Evolutionary conservation across 805 yeast species (phyloP).

Genomic region (Metschnikowia anglica): DNA sequence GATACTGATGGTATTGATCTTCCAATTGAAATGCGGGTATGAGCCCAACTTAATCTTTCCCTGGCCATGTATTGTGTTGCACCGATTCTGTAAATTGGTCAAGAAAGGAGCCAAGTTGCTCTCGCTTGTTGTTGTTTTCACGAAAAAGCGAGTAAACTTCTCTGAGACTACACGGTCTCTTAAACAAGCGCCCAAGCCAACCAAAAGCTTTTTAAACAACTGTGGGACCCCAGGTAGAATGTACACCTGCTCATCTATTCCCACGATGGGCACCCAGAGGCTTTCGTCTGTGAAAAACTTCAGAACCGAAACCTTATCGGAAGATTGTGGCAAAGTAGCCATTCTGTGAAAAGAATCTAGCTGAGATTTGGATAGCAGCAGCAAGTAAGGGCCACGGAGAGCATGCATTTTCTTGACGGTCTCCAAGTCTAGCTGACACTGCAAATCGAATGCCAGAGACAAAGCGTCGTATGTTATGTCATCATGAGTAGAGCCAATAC

Average conservation of each 20-base stretch:
- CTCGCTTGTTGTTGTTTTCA: constrained; percentile 62
- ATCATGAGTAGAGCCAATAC: constrained; percentile 87
- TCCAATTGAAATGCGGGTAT: constrained; percentile 73
- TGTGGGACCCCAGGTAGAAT: constrained; percentile 85
- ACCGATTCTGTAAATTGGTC: constrained; percentile 47
- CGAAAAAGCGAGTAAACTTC: constrained; percentile 48
- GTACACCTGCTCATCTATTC: constrained; percentile 60
- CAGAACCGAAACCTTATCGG: constrained; percentile 32
- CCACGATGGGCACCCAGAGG: constrained; percentile 84
- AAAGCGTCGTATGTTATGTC: constrained; percentile 79
- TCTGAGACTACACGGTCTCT: constrained; percentile 25
- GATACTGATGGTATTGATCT: constrained; percentile 69
- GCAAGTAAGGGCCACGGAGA: constrained; percentile 40
- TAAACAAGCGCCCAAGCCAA: constrained; percentile 40
- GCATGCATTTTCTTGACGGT: constrained; percentile 60
- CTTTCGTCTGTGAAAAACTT: constrained; percentile 45
- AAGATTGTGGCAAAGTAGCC: constrained; percentile 68
- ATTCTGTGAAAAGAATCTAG: constrained; percentile 64
- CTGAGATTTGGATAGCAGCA: constrained; percentile 42
- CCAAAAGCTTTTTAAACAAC: constrained; percentile 57
- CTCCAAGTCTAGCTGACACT: constrained; percentile 50
- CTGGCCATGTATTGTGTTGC: constrained; percentile 30
- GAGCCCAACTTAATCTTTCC: constrained; percentile 68
- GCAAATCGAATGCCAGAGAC: constrained; percentile 61
- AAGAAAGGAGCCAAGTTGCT: constrained; percentile 68